phyloP scores from a whole-genome alignment of 805 yeast genomes.

The Saccharomyces mikatae region DNA sequence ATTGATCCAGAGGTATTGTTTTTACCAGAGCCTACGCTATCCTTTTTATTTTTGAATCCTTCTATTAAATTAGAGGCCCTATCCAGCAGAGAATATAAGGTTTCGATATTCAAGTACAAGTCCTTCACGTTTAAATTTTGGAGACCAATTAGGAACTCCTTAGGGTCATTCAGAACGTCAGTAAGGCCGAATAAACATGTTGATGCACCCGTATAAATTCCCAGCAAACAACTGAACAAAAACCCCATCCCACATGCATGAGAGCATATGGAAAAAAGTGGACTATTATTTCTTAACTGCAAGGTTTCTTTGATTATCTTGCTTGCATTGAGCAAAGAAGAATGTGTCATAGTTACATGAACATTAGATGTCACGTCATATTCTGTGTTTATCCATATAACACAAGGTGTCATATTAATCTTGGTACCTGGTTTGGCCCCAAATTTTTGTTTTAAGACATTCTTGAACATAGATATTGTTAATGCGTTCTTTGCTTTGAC shows the following conservation, averaged over 20 bases:
- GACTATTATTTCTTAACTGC: slow-evolving; percentile 60
- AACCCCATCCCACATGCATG: slow-evolving; percentile 84
- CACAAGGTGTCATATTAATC: slow-evolving; percentile 29
- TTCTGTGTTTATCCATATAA: slow-evolving; percentile 27
- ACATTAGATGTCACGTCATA: slow-evolving; percentile 18
- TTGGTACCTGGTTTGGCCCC: slow-evolving; percentile 15
- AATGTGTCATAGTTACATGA: slow-evolving; percentile 41
- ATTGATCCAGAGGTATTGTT: slow-evolving; percentile 10
- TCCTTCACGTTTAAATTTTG: slow-evolving; percentile 79
- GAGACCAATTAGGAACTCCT: slow-evolving; percentile 57
- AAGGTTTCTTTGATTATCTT: slow-evolving; percentile 89
- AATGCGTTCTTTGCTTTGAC: slow-evolving; percentile 22
- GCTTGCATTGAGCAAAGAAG: slow-evolving; percentile 65
- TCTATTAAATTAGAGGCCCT: slow-evolving; percentile 45
- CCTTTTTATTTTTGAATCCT: slow-evolving; percentile 3
- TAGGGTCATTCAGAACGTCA: slow-evolving; percentile 69
- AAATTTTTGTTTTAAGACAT: slow-evolving; percentile 12
- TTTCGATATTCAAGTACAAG: slow-evolving; percentile 73
- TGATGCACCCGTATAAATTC: slow-evolving; percentile 78
- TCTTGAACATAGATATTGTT: slow-evolving; percentile 14
- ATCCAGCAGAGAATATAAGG: slow-evolving; percentile 67
- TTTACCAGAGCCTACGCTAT: slow-evolving; percentile 1
- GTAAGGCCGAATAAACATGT: slow-evolving; percentile 74
- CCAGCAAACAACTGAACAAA: slow-evolving; percentile 73
- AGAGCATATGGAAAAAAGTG: slow-evolving; percentile 80